These are phyloP conservation scores for Cyclostephanos tholiformis DNA, from an alignment of 108 stramenopile genomes.

Conservation along the genomic window DNA sequence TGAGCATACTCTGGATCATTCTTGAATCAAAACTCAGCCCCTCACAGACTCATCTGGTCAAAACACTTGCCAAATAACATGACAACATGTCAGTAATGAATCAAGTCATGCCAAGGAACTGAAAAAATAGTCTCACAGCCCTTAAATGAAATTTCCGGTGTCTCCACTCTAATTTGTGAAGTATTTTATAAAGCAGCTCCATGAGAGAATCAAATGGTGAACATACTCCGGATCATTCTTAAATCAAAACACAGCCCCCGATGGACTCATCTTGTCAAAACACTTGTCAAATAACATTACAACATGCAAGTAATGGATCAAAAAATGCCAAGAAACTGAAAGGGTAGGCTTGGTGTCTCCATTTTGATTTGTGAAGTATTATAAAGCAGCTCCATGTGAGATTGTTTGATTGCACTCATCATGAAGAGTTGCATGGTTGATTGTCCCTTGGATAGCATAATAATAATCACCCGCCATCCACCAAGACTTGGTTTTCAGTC, in stretches of 20 bases:
- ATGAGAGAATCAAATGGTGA: too few species aligned
- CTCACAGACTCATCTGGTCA: background rate
- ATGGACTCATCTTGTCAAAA: too few species aligned
- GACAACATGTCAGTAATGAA: background rate
- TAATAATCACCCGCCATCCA: background rate
- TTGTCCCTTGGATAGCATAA: background rate
- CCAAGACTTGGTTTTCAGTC: too few species aligned
- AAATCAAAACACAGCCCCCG: too few species aligned
- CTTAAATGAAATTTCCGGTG: background rate
- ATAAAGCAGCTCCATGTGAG: too few species aligned
- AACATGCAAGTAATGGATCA: too few species aligned
- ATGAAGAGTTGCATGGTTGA: too few species aligned
- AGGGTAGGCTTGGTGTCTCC: too few species aligned
- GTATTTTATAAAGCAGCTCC: background rate
- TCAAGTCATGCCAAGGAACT: background rate
- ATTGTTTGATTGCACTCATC: background rate
- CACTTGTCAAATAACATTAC: too few species aligned
- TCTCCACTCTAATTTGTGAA: background rate
- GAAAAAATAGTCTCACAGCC: background rate
- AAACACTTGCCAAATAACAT: conserved; percentile 5
- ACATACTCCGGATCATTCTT: too few species aligned
- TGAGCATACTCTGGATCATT: conserved; percentile 5
- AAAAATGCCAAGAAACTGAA: too few species aligned
- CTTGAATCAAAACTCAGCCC: background rate
- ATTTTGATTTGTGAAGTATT: too few species aligned